Base-by-base conservation (phyloP, 2,329 filamentous ascomycete genomes). In the Fusarium drepaniforme region DNA sequence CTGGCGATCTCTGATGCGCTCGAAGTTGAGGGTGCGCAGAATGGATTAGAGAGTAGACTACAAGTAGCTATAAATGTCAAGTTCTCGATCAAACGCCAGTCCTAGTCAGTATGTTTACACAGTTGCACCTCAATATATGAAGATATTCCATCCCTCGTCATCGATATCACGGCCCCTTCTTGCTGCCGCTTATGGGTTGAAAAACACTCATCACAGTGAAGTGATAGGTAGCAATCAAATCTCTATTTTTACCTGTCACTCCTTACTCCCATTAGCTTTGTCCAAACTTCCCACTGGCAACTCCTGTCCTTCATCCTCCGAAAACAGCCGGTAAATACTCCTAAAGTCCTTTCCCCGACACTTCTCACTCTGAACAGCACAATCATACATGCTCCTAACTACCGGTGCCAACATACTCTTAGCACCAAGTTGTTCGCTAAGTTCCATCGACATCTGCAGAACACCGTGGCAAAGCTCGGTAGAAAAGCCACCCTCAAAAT, bases 381-480 rank as follows among this genome's bases (percentile, higher is more conserved):
- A 11, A 7, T 23, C 42, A 1, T 62, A 67, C 21, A 67, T 38
- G 21, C 18, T 42, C 21, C 21, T 23, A 11, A 67, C 65, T 3
- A 44, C 65, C 11, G 65, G 58, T 12, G 57, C 44, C 30, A 67
- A 13, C 23, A 67, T 37, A 13, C 57, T 67, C 25, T 51, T 51
- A 0, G 57, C 57, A 1, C 58, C 58, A 8, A 67, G 37, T 9
- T 67, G 65, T 11, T 67, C 46, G 3, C 46, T 13, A 2, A 68
- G 44, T 46, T 65, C 59, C 23, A 67, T 53, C 2, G 63, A 68
- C 70, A 72, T 72, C 21, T 74, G 53, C 0, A 74, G 28, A 8
- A 75, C 73, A 2, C 73, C 71, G 9, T 62, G 37, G 40, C 71
- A 74, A 8, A 74, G 60, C n/a, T 75, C 68, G 3, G 68, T 73